These are phyloP conservation scores for Aspergillus nanangensis DNA, from an alignment of 495 filamentous ascomycete genomes.

Conservation along the genomic window DNA sequence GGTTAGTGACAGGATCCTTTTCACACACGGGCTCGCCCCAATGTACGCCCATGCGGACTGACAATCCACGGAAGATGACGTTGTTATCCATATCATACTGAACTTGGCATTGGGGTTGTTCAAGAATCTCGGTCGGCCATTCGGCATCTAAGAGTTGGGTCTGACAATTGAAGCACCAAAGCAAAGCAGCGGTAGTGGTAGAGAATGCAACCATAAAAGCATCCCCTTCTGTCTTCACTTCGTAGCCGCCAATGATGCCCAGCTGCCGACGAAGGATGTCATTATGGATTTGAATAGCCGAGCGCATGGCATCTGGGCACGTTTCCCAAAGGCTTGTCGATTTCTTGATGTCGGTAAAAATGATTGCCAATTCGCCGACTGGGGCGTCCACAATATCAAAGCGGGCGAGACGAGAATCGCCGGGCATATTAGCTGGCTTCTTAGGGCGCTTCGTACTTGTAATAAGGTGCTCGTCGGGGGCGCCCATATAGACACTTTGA, in stretches of 20 bases:
- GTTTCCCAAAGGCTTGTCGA: slow-evolving; percentile 97
- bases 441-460: slow-evolving; percentile 60
- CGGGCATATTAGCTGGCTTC: slow-evolving; percentile 59
- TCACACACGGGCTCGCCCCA: slow-evolving; percentile 94
- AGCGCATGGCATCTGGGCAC: slow-evolving; percentile 89
- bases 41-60: slow-evolving; percentile 95
- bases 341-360: slow-evolving; percentile 99
- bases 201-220: slow-evolving; percentile 99
- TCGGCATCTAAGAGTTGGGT: slow-evolving; percentile 76
- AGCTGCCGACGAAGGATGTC: slow-evolving; percentile 91
- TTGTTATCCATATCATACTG: slow-evolving; percentile 79
- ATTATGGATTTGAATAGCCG: slow-evolving; percentile 94
- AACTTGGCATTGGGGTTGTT: slow-evolving; percentile 78
- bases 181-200: slow-evolving; percentile 84
- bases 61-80: slow-evolving; percentile 86
- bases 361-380: slow-evolving; percentile 81
- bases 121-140: slow-evolving; percentile 92
- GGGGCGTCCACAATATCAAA: slow-evolving; percentile 91
- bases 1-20: slow-evolving; percentile 88
- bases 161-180: slow-evolving; percentile 97
- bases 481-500: slow-evolving; percentile 73
- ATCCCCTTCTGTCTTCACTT: slow-evolving; percentile 99
- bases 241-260: slow-evolving; percentile 90
- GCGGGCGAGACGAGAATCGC: slow-evolving; percentile 76
- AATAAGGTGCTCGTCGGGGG: slow-evolving; percentile 65